Percentiles rank a stretch among this genome's conserved stretches.
Conservation (phyloP, 805 yeast species). For the Starmerella gropengiesseri region DNA sequence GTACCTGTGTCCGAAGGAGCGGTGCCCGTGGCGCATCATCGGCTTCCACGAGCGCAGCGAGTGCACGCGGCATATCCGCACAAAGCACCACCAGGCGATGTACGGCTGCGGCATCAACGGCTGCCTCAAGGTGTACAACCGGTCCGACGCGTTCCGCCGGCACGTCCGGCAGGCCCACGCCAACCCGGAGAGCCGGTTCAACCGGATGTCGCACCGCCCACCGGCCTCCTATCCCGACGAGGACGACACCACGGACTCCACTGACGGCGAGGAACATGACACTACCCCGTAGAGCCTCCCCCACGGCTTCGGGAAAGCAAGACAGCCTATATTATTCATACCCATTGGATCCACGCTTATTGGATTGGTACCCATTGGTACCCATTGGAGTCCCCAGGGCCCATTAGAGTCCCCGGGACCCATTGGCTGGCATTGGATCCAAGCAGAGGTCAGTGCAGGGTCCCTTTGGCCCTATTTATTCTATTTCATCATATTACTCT, state of each 20-base stretch:
- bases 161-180: slow-evolving; percentile 21
- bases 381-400: too few relatives aligned
- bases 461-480: too few relatives aligned
- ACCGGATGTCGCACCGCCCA: slow-evolving; percentile 6
- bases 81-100: slow-evolving; percentile 22
- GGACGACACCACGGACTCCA: background rate
- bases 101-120: slow-evolving; percentile 19
- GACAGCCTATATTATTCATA: too few relatives aligned
- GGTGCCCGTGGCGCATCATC: slow-evolving; percentile 20
- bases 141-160: slow-evolving; percentile 21
- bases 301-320: too few relatives aligned
- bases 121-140: slow-evolving; percentile 19
- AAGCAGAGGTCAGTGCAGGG: too few relatives aligned
- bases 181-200: slow-evolving; percentile 13
- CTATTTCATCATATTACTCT: too few relatives aligned
- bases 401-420: too few relatives aligned
- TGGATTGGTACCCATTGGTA: too few relatives aligned
- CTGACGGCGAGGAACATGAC: background rate
- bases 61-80: slow-evolving; percentile 22
- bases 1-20: slow-evolving; percentile 15
- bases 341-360: too few relatives aligned
- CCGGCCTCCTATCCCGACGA: background rate
- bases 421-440: too few relatives aligned
- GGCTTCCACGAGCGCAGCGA: slow-evolving; percentile 24
- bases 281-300: too few relatives aligned